These are phyloP conservation scores for Podila epigama DNA, from an alignment of 192 early-diverging fungal species.

Conservation along the genomic window DNA sequence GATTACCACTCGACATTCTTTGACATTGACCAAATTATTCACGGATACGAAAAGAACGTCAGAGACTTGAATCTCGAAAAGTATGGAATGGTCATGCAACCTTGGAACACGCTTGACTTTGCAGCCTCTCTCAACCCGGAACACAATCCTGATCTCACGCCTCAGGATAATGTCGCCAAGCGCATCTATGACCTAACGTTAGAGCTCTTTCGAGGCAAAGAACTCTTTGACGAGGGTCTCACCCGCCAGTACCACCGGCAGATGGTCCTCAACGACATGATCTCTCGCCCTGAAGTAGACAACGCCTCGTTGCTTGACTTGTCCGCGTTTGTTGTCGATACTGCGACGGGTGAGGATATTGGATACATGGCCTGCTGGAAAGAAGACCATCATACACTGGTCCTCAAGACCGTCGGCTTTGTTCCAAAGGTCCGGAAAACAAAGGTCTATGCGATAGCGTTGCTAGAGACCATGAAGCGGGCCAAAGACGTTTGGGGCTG, in stretches of 20 bases:
- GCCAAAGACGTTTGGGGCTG: slow-evolving; percentile 37
- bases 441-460: slow-evolving; percentile 14
- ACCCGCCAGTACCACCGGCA: slow-evolving; percentile 19
- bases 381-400: slow-evolving; percentile 17
- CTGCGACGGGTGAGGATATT: slow-evolving; percentile 15
- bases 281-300: slow-evolving; percentile 34
- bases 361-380: slow-evolving; percentile 38
- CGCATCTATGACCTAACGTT: slow-evolving; percentile 25
- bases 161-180: slow-evolving; percentile 30
- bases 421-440: slow-evolving; percentile 9
- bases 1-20: slow-evolving; percentile 39
- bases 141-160: slow-evolving; percentile 12
- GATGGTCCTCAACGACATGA: slow-evolving; percentile 41
- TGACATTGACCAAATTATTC: slow-evolving; percentile 15
- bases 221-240: slow-evolving; percentile 28
- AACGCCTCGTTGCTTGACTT: slow-evolving; percentile 29
- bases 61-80: background rate
- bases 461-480: slow-evolving; percentile 13
- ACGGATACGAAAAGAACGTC: slow-evolving; percentile 1
- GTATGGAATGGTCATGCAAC: slow-evolving; percentile 5
- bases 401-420: slow-evolving; percentile 34
- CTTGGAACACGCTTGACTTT: slow-evolving; percentile 39
- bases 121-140: slow-evolving; percentile 29
- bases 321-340: slow-evolving; percentile 24
- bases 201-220: slow-evolving; percentile 39